These are phyloP conservation scores for Aphanocladium album DNA, from an alignment of 2,329 filamentous ascomycete genomes.

Conservation along the genomic window DNA sequence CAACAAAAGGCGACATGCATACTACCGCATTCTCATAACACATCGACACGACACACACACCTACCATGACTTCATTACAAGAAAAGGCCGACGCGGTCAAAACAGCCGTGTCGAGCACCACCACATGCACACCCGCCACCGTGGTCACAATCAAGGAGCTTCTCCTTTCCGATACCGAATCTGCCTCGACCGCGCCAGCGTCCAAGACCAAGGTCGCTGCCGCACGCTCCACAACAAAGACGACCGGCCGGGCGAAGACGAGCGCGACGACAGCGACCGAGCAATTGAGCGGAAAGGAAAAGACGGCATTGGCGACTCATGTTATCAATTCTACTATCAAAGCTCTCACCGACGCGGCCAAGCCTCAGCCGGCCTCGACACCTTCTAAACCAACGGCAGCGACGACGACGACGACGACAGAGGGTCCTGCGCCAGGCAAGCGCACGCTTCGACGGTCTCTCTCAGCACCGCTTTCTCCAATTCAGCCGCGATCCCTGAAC, in stretches of 20 bases:
- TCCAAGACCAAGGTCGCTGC: conserved; percentile 22
- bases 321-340: conserved; percentile 68
- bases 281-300: conserved; percentile 42
- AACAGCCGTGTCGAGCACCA: conserved; percentile 45
- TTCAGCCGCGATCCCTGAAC: conserved; percentile 58
- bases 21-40: conserved; percentile 18
- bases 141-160: conserved; percentile 45
- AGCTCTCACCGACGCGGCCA: conserved; percentile 61
- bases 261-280: conserved; percentile 20
- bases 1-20: conserved; percentile 30
- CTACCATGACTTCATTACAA: conserved; percentile 39
- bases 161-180: conserved; percentile 32
- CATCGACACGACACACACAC: conserved; percentile 18
- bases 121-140: conserved; percentile 48
- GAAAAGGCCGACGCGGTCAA: conserved; percentile 47
- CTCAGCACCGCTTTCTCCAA: conserved; percentile 54
- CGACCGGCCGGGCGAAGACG: conserved; percentile 19
- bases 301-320: conserved; percentile 64
- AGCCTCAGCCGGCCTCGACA: conserved; percentile 32
- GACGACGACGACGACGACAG: conserved; percentile 17
- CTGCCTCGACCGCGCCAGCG: conserved; percentile 12
- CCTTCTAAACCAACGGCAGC: conserved; percentile 30
- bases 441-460: conserved; percentile 47
- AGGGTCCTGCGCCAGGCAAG: conserved; percentile 31
- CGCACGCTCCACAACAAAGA: conserved; percentile 25